Base-by-base conservation (phyloP, 192 early-diverging fungal species). In the Backusella parvicylindrica region DNA sequence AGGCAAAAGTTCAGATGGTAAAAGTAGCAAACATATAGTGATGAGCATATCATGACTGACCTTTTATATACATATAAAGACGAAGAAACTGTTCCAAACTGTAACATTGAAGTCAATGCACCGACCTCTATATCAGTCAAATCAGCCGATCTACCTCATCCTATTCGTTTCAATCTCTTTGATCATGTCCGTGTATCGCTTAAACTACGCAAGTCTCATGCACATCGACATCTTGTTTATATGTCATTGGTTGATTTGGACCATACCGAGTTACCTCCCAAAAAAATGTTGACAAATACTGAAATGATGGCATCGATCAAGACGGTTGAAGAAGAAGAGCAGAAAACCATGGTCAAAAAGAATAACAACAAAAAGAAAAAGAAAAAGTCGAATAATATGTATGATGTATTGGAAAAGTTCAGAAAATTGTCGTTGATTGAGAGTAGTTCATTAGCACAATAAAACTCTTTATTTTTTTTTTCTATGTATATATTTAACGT, bases 171-270 rank as follows among this genome's bases (percentile, higher is more conserved):
- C 63, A 68, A 79, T 2, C 71, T 91, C 28, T 92, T 92, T 79
- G 91, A 92, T 66, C 87, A 87, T 33, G 88, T 92, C 66, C 84
- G 77, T 38, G 89, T 92, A 2, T 79, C 82, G 0, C 73, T 92
- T 18, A 84, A 87, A 18, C 76, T 92, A 33, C 85, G 88, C 12
- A 86, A 82, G 60, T 88, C 90, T 13, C 83, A 86, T 53, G 86
- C 90, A 6, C 84, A 90, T 63, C 86, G 90, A 0, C 86, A 90
- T 49, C 86, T 83, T 32, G 87, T 91, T 18, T 89, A 91, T 68
- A 82, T 92, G 90, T 87, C 87, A 0, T 76, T 91, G 37, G 83
- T 91, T 60, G 89, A 87, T 56, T 81, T 87, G 7, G 78, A 78
- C 30, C 68, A 76, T 36, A 78, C 77, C 40, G 74, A 35, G 40